Conservation (phyloP, 2,329 filamentous ascomycete species). For the Neopestalotiopsis sp. region DNA sequence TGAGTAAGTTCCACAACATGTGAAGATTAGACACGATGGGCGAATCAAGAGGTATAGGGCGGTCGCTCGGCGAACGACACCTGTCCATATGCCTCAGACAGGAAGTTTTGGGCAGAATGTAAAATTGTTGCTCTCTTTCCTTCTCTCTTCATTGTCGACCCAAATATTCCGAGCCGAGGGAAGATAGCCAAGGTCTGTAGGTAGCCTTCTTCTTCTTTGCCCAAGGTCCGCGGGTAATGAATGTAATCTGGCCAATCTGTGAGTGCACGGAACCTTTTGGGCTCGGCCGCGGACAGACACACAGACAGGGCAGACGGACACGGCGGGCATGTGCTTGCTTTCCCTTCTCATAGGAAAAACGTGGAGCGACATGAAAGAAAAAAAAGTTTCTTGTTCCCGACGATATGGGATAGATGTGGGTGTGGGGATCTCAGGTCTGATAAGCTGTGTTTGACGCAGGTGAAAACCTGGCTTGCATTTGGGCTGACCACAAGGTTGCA, state of each 20-base stretch:
- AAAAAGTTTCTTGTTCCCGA: background rate
- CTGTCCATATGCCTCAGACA: slow-evolving; percentile 5
- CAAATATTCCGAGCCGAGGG: background rate
- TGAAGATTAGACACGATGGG: slow-evolving; percentile 5
- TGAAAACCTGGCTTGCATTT: slow-evolving; percentile 1
- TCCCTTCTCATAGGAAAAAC: background rate
- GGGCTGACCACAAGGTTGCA: background rate
- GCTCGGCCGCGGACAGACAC: background rate
- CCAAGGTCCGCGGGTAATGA: background rate
- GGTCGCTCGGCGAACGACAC: slow-evolving; percentile 4
- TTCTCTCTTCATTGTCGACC: background rate
- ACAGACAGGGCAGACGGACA: background rate
- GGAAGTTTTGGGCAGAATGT: slow-evolving; percentile 2
- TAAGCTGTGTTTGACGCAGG: background rate
- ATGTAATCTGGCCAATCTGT: background rate
- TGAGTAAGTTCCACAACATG: slow-evolving; percentile 14
- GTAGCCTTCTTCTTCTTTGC: background rate
- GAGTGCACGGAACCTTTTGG: background rate
- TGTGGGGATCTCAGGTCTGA: background rate
- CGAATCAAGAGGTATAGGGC: slow-evolving; percentile 5
- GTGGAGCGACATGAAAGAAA: background rate
- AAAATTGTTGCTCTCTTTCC: background rate
- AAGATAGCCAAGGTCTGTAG: background rate
- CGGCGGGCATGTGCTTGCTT: background rate
- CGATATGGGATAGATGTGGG: background rate